A percentile compares a stretch with the other conserved stretches of the same genome.
phyloP scores from a whole-genome alignment of 2,329 filamentous ascomycete genomes.

The Fusarium pilosicola region DNA sequence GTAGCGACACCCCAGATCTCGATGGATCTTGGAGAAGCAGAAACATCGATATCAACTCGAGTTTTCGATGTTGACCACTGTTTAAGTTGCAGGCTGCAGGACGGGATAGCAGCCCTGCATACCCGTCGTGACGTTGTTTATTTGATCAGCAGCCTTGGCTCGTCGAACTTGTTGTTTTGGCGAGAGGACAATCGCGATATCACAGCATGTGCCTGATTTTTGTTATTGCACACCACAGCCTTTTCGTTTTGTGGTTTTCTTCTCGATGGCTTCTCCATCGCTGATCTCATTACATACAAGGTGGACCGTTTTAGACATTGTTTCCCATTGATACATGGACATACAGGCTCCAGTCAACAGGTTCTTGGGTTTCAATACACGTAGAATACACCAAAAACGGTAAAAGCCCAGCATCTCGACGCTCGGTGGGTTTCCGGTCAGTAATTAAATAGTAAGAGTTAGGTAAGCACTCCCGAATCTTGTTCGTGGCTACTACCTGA shows the following conservation, averaged over 20 bases:
- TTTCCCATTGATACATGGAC: background rate
- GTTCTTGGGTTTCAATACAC: background rate
- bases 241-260: background rate
- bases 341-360: background rate
- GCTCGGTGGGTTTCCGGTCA: background rate
- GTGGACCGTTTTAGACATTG: constrained; percentile 3
- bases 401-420: background rate
- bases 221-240: constrained; percentile 17
- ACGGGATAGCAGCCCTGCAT: constrained; percentile 24
- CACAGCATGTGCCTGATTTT: constrained; percentile 22
- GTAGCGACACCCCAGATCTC: constrained; percentile 38
- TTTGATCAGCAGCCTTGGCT: constrained; percentile 22
- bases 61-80: constrained; percentile 6
- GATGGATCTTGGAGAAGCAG: constrained; percentile 21
- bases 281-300: constrained; percentile 1
- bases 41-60: constrained; percentile 24
- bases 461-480: constrained; percentile 22
- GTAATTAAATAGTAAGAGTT: constrained; percentile 4
- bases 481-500: constrained; percentile 15
- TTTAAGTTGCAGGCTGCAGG: background rate
- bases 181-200: constrained; percentile 3
- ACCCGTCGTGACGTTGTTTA: constrained; percentile 26
- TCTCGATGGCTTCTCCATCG: background rate
- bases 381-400: background rate
- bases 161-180: background rate